Evolutionary conservation across 495 filamentous ascomycete genomes (phyloP), one percentile per base, ranked within the genome.

Genomic region (Penicillium herquei): DNA sequence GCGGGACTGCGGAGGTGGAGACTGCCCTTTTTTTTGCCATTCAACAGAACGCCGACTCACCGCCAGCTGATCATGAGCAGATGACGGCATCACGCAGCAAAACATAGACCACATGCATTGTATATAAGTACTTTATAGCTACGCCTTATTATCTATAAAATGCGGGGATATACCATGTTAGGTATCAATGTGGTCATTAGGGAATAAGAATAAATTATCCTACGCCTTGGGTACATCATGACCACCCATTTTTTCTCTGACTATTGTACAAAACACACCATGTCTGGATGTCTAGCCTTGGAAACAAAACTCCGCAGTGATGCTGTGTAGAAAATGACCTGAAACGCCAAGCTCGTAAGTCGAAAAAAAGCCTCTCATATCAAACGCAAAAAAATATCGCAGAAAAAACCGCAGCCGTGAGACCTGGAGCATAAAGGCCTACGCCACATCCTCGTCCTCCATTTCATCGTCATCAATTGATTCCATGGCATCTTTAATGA

Each of bases 401-500:
- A 26, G 21, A 44, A 51, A 51, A 46, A 42, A 44, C 49, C 49
- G 32, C 51, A 43, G 43, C 42, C 51, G 42, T 31, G 17, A 57
- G 45, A 55, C 43, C 39, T 30, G 40, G 51, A 47, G 21, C 56
- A 61, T 71, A 54, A 40, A 61, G 56, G 54, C 51, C 60, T 66
- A 77, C 39, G 71, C 72, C 62, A 75, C 77, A 59, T 78, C 76
- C 41, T 91, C 87, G 51, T 91, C 87, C 58, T 90, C 83, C 54
- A 90, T 87, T 7, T 90, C 87, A 34, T 91, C 89, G 44, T 96
- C 89, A 65, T 96, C 91, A 51, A 96, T 77, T 45, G 84, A 81
- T 73, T 96, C 92, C 75, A 97, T 96, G 17, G 89, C 88, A 61
- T 91, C 88, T 74, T 97, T 97, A 70, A 97, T 96, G 67, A 90